Conservation (phyloP, 768 basidiomycete species). For the Kwoniella newhampshirensis region DNA sequence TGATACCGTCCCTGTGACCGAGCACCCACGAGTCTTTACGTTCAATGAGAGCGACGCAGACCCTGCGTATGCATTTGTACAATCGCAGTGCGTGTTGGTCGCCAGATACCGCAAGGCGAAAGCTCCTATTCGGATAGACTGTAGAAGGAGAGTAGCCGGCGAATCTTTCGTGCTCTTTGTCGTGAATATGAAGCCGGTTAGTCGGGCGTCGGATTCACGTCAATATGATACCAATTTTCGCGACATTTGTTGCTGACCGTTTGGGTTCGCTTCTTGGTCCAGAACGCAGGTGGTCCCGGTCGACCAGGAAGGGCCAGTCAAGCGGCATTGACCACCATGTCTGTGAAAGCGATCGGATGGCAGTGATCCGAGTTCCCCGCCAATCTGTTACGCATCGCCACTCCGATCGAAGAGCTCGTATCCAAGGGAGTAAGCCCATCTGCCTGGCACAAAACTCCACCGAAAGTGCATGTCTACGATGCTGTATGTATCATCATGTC, state of each 20-base stretch:
- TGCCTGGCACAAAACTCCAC: too few relatives aligned
- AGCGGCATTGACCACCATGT: conserved; percentile 40
- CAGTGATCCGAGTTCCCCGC: conserved; percentile 31
- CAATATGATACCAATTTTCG: background rate
- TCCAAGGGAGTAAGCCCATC: too few relatives aligned
- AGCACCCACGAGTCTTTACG: conserved; percentile 35
- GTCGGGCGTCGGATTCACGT: conserved; percentile 1
- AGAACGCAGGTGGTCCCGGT: conserved; percentile 50
- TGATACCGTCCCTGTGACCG: conserved; percentile 41
- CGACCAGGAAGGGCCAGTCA: conserved; percentile 46
- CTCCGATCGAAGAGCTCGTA: conserved; percentile 12
- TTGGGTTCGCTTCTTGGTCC: too few relatives aligned
- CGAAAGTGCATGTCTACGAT: too few relatives aligned
- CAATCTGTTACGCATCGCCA: conserved; percentile 28
- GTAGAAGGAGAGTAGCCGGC: conserved; percentile 18
- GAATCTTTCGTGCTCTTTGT: conserved; percentile 41
- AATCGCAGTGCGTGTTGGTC: conserved; percentile 28
- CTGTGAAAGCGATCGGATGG: conserved; percentile 47
- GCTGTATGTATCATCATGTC: too few relatives aligned
- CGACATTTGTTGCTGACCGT: background rate
- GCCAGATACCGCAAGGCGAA: conserved; percentile 21
- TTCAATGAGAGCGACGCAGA: conserved; percentile 27
- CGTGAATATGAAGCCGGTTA: conserved; percentile 50
- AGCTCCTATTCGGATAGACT: conserved; percentile 39
- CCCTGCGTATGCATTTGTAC: conserved; percentile 21